Percentiles rank a stretch among this genome's conserved stretches.
phyloP scores from a whole-genome alignment of 306 rosid species.

The Lagenaria siceraria region DNA sequence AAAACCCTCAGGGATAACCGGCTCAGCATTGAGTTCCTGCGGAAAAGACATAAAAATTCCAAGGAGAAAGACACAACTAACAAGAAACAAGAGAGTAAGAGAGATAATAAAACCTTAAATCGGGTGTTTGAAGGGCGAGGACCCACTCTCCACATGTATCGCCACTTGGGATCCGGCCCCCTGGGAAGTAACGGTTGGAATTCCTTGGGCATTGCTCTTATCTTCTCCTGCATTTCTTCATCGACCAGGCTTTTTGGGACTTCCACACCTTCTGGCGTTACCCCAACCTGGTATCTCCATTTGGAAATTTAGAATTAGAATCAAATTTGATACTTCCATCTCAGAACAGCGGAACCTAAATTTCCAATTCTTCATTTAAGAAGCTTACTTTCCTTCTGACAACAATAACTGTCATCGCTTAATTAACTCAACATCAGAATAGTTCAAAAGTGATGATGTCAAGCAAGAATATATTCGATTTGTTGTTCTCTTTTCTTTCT shows the following conservation, averaged over 20 bases:
- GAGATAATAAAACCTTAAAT: constrained; percentile 49
- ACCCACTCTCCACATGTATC: constrained; percentile 95
- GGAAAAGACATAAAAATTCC: constrained; percentile 1
- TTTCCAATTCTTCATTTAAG: neutral
- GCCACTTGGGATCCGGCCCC: constrained; percentile 90
- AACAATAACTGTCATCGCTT: too few relatives aligned
- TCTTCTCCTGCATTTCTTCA: constrained; percentile 66
- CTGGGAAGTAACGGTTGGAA: constrained; percentile 45
- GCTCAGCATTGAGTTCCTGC: constrained; percentile 88
- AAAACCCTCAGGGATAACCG: constrained; percentile 83
- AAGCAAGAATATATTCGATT: neutral
- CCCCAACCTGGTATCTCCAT: constrained; percentile 61
- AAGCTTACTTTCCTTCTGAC: neutral
- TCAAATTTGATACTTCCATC: neutral
- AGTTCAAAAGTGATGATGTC: neutral
- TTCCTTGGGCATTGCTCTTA: constrained; percentile 59
- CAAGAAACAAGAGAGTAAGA: neutral
- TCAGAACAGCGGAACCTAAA: neutral
- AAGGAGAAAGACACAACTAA: constrained; percentile 7
- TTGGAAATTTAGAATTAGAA: neutral
- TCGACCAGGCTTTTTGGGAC: constrained; percentile 88
- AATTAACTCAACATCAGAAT: neutral
- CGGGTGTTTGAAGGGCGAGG: constrained; percentile 65
- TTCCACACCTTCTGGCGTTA: constrained; percentile 87
- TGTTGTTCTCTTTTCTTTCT: neutral